Conservation (phyloP, 495 filamentous ascomycete genomes). For the Xanthoparmelia taractica region DNA sequence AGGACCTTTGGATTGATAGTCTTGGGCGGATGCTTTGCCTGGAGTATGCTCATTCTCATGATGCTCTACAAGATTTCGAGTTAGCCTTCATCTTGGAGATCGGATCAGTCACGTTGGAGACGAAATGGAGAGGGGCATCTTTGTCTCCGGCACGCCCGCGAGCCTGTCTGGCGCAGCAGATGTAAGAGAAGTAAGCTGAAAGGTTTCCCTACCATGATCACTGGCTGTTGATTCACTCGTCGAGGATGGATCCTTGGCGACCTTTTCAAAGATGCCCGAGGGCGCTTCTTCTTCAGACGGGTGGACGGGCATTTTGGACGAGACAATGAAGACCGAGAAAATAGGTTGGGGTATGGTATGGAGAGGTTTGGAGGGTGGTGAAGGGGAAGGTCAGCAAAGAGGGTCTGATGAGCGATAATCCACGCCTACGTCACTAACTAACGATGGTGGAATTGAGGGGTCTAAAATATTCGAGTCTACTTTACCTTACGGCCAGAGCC, state of each 20-base stretch:
- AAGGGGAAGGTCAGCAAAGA: neutral
- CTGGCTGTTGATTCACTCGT: slow-evolving; percentile 28
- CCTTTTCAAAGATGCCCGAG: slow-evolving; percentile 26
- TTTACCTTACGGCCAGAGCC: neutral
- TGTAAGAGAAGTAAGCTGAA: neutral
- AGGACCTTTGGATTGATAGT: slow-evolving; percentile 40
- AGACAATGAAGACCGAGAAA: neutral
- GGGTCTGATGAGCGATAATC: neutral
- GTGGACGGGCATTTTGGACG: slow-evolving; percentile 33
- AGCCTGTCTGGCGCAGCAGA: neutral
- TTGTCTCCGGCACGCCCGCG: neutral
- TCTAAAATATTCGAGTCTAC: too few species aligned
- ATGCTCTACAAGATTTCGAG: neutral
- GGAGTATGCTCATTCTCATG: slow-evolving; percentile 27
- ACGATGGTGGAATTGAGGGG: neutral
- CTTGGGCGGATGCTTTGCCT: slow-evolving; percentile 33
- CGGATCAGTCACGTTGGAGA: neutral
- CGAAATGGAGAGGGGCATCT: too few species aligned
- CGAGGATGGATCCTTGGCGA: slow-evolving; percentile 30
- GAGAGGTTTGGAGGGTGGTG: neutral
- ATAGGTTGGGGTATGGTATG: neutral
- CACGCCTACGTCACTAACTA: neutral
- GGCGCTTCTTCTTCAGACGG: slow-evolving; percentile 36
- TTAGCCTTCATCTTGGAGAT: neutral
- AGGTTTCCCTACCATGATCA: slow-evolving; percentile 16